These are phyloP conservation scores for Funneliformis geosporum DNA, from an alignment of 192 early-diverging fungal genomes.

Conservation along the genomic window DNA sequence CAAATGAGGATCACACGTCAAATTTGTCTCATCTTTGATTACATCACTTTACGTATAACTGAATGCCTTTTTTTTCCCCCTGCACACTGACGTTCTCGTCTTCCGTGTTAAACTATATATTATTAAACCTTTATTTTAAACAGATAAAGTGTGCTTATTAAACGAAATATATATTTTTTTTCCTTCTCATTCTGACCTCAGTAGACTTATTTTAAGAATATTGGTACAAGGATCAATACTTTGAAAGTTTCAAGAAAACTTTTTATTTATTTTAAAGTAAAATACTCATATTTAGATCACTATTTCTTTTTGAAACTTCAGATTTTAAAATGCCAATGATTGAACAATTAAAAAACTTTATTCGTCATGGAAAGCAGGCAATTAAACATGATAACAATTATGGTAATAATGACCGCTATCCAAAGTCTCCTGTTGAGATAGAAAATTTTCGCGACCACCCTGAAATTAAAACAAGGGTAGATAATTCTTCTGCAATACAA, in stretches of 20 bases:
- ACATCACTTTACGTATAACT: too few species aligned
- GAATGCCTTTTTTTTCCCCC: too few species aligned
- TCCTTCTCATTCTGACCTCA: too few species aligned
- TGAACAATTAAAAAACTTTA: slow-evolving; percentile 52
- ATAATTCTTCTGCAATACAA: slow-evolving; percentile 41
- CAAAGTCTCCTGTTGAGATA: not conserved
- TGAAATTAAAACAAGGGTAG: slow-evolving; percentile 12
- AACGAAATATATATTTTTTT: too few species aligned
- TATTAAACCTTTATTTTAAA: too few species aligned
- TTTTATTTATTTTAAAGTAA: not conserved
- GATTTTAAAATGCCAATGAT: slow-evolving; percentile 35
- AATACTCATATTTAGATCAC: not conserved
- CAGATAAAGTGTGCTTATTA: too few species aligned
- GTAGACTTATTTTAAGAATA: too few species aligned
- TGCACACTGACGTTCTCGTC: too few species aligned
- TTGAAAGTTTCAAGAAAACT: not conserved
- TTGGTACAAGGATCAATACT: not conserved
- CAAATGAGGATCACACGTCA: too few species aligned
- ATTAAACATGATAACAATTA: slow-evolving; percentile 32
- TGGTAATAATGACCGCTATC: slow-evolving; percentile 28
- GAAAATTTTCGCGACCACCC: not conserved
- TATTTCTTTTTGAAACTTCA: not conserved
- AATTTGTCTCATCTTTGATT: too few species aligned
- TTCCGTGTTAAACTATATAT: too few species aligned
- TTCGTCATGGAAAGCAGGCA: slow-evolving; percentile 48